Conservation (phyloP, 148 eudicot species). For the Polygonum maritimum region DNA sequence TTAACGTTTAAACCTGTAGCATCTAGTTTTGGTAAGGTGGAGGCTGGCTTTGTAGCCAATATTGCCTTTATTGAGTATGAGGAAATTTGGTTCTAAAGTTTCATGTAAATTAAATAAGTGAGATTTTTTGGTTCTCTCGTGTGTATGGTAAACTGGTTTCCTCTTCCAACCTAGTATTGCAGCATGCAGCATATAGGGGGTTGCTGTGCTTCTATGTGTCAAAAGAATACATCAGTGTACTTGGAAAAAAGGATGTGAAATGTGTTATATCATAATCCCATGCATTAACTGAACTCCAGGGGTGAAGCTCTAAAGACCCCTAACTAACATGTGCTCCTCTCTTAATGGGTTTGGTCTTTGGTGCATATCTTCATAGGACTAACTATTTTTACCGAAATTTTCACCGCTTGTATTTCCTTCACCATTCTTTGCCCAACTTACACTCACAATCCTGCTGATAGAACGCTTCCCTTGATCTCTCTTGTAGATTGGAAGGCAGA, state of each 20-base stretch:
- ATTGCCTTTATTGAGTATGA: not conserved
- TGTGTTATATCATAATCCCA: not conserved
- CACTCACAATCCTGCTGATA: too few relatives aligned
- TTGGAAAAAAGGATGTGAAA: not conserved
- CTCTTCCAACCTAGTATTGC: not conserved
- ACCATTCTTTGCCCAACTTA: not conserved
- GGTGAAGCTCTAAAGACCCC: not conserved
- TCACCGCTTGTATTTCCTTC: not conserved
- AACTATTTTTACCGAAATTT: not conserved
- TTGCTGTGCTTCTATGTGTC: not conserved
- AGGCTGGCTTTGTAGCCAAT: not conserved
- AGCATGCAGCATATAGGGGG: not conserved
- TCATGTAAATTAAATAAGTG: not conserved
- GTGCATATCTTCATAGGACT: not conserved
- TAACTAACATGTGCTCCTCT: not conserved
- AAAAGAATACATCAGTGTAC: not conserved
- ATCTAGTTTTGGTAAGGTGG: not conserved
- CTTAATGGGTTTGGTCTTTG: not conserved
- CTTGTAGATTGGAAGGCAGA: conserved; percentile 30
- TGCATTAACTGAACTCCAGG: not conserved
- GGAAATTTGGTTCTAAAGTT: not conserved
- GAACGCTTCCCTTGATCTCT: conserved; percentile 23
- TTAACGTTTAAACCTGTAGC: not conserved
- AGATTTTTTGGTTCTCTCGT: not conserved
- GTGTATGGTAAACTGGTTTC: not conserved